Evolutionary conservation across 202 grass and related monocot genomes (phyloP), one percentile per base, ranked within the genome.

Genomic region (Cymbopogon flexuosus): DNA sequence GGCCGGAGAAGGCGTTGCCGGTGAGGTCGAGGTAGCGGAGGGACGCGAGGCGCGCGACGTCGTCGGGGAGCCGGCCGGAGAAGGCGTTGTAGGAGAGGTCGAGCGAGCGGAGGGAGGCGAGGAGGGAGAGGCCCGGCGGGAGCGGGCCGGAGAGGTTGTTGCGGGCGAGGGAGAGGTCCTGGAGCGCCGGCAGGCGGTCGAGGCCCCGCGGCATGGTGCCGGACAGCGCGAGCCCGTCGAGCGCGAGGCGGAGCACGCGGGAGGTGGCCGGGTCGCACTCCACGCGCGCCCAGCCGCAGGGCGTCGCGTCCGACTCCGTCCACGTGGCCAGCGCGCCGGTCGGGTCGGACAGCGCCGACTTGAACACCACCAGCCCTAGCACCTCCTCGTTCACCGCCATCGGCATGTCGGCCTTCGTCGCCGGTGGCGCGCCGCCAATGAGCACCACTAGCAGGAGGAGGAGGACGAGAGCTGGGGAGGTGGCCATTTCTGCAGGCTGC

Each of bases 341-440:
- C 0, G 92, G 88, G 29, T 93, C 96, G 0, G 83, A 60, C 6
- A 99, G 83, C 40, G 87, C 87, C 0, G 87, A 86, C 24, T 86
- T 91, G 90, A 99, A 99, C 3, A 99, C 92, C 31, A 99, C 75
- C 22, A 99, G 70, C 0, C 92, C 90, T 4, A 98, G 80, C 41
- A 98, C 92, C 84, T 98, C 96, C 75, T 98, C 96, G 86, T 93
- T 93, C 6, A 98, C 81, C 23, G 92, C 87, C 82, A 89, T 78
- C 71, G 92, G 88, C 40, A 94, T 84, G 29, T 86, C 79, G 18
- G 51, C 70, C 0, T 1, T n/a, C 6, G 8, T 8, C 46, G 5
- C 6, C 0, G 69, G 8, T 9, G 23, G 14, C 13, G 21, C 62
- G 0, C 36, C 61, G 4, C 47, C 68, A 14, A 80, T 41, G 41